Evolutionary conservation across 305 asterid species (phyloP).

Genomic region (Nicotiana rustica): DNA sequence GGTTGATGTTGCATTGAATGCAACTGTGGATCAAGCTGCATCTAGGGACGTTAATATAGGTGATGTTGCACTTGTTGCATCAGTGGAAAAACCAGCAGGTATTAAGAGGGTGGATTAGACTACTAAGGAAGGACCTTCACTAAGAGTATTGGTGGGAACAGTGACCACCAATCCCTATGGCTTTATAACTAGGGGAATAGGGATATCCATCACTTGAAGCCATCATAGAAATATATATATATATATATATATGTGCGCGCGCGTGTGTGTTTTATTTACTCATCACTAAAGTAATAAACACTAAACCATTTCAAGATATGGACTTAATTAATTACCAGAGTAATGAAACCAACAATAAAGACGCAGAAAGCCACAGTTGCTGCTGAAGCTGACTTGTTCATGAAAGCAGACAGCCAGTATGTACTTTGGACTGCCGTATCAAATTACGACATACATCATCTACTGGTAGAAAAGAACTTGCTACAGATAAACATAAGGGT

Average conservation of each 20-base stretch:
- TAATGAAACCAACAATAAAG: slow-evolving; percentile 72
- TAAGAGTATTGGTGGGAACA: too few relatives aligned
- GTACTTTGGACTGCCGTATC: slow-evolving; percentile 23
- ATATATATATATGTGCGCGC: neutral
- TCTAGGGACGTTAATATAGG: too few relatives aligned
- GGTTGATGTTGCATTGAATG: too few relatives aligned
- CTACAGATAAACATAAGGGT: too few relatives aligned
- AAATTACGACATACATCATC: too few relatives aligned
- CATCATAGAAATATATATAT: slow-evolving; percentile 52
- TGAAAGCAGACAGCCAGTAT: slow-evolving; percentile 74
- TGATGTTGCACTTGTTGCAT: too few relatives aligned
- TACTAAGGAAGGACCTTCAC: too few relatives aligned
- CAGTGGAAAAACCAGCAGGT: too few relatives aligned
- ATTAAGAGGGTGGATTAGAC: too few relatives aligned
- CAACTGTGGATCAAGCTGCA: too few relatives aligned
- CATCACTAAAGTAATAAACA: slow-evolving; percentile 5
- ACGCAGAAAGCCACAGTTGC: slow-evolving; percentile 68
- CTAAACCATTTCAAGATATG: slow-evolving; percentile 32
- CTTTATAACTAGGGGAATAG: slow-evolving; percentile 48
- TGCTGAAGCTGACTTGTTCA: slow-evolving; percentile 79
- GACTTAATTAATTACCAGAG: slow-evolving; percentile 60
- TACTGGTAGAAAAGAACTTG: too few relatives aligned
- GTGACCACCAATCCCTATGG: slow-evolving; percentile 63
- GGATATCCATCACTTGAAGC: slow-evolving; percentile 79
- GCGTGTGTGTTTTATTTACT: neutral